phyloP scores from a whole-genome alignment of 2,329 filamentous ascomycete genomes.

The Penicillium occitanis region DNA sequence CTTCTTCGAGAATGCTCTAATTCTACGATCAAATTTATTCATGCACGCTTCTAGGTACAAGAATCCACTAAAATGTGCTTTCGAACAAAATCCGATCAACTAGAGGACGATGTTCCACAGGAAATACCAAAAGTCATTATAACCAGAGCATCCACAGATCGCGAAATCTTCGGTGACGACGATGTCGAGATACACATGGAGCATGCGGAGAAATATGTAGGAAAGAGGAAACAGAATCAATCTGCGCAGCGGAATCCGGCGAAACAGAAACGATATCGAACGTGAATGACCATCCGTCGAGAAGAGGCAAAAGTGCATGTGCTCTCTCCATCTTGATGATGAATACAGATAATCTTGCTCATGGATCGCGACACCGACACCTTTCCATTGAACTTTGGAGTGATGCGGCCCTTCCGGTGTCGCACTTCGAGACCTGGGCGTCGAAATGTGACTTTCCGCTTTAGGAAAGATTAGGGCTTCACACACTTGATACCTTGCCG shows the following conservation, averaged over 20 bases:
- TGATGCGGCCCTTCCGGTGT: not conserved
- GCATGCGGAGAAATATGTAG: not conserved
- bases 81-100: not conserved
- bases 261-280: conserved; percentile 37
- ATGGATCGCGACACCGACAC: not conserved
- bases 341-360: not conserved
- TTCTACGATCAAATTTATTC: not conserved
- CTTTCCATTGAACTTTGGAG: too few relatives aligned
- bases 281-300: not conserved
- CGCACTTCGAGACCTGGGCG: not conserved
- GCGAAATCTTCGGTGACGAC: conserved; percentile 5
- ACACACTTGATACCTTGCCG: not conserved
- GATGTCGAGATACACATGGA: not conserved
- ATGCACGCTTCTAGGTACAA: not conserved
- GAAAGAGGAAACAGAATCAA: conserved; percentile 7
- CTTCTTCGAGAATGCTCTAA: not conserved
- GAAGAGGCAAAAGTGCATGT: not conserved
- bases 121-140: conserved; percentile 5
- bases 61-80: not conserved
- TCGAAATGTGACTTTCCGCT: not conserved
- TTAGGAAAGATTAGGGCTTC: conserved; percentile 1
- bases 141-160: conserved; percentile 9
- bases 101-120: not conserved
- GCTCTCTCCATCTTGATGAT: not conserved
- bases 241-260: not conserved